phyloP scores from a whole-genome alignment of 257 asterid genomes.

The Ajuga chamaepitys region DNA sequence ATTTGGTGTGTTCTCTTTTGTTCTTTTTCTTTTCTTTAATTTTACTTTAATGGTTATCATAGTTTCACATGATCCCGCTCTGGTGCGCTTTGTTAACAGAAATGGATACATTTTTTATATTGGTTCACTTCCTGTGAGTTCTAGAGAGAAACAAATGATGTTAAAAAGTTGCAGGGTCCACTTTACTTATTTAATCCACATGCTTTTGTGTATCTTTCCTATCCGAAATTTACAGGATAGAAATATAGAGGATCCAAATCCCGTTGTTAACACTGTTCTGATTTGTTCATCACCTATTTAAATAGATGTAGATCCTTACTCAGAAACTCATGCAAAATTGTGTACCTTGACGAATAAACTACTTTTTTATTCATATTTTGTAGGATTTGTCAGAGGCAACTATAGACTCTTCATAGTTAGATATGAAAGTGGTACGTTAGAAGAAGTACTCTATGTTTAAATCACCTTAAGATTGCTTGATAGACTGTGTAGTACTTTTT shows the following conservation, averaged over 20 bases:
- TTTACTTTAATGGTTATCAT: not conserved
- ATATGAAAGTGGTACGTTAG: conserved; percentile 91
- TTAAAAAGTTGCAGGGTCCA: too few relatives aligned
- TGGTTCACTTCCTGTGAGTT: too few relatives aligned
- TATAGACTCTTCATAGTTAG: conserved; percentile 76
- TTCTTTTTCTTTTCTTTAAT: too few relatives aligned
- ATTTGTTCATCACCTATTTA: too few relatives aligned
- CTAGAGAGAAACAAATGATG: too few relatives aligned
- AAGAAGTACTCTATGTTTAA: conserved; percentile 87
- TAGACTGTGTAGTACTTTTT: not conserved
- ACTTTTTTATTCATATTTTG: conserved; percentile 6
- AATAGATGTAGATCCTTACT: too few relatives aligned
- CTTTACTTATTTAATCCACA: too few relatives aligned
- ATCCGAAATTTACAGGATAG: not conserved
- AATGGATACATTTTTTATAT: too few relatives aligned
- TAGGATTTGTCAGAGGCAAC: conserved; percentile 67
- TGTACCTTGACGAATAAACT: too few relatives aligned
- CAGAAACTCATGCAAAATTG: not conserved
- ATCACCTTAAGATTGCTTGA: conserved; percentile 69
- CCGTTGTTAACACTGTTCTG: too few relatives aligned
- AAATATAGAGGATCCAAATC: not conserved
- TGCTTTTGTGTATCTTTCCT: too few relatives aligned
- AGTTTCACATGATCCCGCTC: not conserved
- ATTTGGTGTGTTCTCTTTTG: conserved; percentile 63
- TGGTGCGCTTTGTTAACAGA: conserved; percentile 6